Percentiles rank a stretch among this genome's conserved stretches.
Evolutionary conservation across 371 early-diverging fungal species (phyloP).

Genomic region (Mortierella sp.): DNA sequence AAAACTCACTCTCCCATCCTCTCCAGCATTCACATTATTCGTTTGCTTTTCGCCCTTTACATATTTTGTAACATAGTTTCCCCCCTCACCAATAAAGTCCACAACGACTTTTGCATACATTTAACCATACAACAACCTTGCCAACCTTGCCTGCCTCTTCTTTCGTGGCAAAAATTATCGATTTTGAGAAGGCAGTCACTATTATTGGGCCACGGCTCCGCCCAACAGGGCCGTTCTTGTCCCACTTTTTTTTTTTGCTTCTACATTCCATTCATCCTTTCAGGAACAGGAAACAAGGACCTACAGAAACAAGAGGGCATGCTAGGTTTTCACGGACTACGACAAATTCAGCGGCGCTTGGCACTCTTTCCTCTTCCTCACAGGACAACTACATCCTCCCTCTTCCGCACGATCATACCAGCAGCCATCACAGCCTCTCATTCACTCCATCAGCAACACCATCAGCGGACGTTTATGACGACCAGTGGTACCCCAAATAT

Average conservation of each 20-base stretch:
- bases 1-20: not conserved
- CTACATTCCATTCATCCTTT: not conserved
- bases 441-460: constrained; percentile 11
- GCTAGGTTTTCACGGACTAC: constrained; percentile 24
- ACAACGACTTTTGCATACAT: not conserved
- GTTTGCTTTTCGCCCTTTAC: not conserved
- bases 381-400: constrained; percentile 9
- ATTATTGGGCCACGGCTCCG: not conserved
- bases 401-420: constrained; percentile 3
- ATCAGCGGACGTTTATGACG: constrained; percentile 3
- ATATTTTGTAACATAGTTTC: constrained; percentile 3
- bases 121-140: no score
- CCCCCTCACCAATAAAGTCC: not conserved
- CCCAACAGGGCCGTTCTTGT: not conserved
- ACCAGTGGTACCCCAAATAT: no score
- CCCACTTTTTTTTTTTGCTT: not conserved
- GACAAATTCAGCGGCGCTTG: constrained; percentile 21
- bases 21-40: not conserved
- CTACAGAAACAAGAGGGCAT: constrained; percentile 11
- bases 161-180: not conserved
- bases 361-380: not conserved
- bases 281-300: not conserved
- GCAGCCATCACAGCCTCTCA: not conserved
- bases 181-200: not conserved
- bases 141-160: not conserved